phyloP scores from a whole-genome alignment of 2,329 filamentous ascomycete species.

The Acrocalymma vagum region DNA sequence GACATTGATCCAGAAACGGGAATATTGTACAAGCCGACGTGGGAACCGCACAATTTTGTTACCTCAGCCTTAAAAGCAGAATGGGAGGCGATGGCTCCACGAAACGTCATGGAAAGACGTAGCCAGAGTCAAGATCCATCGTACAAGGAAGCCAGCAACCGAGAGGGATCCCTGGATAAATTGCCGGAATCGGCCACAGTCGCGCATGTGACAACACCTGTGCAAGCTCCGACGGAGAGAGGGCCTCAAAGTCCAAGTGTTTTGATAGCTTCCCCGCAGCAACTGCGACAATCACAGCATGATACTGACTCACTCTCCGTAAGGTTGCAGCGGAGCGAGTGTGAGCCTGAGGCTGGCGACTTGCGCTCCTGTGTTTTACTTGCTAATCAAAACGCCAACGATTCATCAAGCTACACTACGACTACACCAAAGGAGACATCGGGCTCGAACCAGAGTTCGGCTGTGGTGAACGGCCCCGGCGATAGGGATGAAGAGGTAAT shows the following conservation, averaged over 20 bases:
- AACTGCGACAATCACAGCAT: constrained; percentile 4
- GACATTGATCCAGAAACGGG: constrained; percentile 9
- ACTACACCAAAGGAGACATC: constrained; percentile 9
- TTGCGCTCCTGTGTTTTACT: constrained; percentile 4
- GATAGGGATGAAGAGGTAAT: constrained; percentile 11
- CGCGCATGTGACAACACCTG: too few relatives aligned
- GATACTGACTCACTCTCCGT: constrained; percentile 8
- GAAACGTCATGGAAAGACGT: constrained; percentile 5
- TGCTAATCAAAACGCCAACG: constrained; percentile 5
- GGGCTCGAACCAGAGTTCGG: constrained; percentile 7
- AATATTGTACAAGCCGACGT: constrained; percentile 7
- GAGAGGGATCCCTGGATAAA: constrained; percentile 3
- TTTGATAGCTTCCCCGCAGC: constrained; percentile 8
- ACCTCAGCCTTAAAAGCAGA: constrained; percentile 12
- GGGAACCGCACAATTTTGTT: constrained; percentile 12
- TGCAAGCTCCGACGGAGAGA: too few relatives aligned
- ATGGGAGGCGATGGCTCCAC: constrained; percentile 9
- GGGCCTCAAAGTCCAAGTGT: too few relatives aligned
- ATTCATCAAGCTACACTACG: constrained; percentile 6
- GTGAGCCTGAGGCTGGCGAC: constrained; percentile 5
- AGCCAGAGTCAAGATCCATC: constrained; percentile 6
- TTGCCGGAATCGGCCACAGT: constrained; percentile 6
- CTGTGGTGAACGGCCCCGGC: constrained; percentile 6
- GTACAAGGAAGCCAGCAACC: constrained; percentile 5
- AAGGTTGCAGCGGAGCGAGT: constrained; percentile 7